phyloP scores from a whole-genome alignment of 768 basidiomycete genomes.

The Hericium rajendrae region DNA sequence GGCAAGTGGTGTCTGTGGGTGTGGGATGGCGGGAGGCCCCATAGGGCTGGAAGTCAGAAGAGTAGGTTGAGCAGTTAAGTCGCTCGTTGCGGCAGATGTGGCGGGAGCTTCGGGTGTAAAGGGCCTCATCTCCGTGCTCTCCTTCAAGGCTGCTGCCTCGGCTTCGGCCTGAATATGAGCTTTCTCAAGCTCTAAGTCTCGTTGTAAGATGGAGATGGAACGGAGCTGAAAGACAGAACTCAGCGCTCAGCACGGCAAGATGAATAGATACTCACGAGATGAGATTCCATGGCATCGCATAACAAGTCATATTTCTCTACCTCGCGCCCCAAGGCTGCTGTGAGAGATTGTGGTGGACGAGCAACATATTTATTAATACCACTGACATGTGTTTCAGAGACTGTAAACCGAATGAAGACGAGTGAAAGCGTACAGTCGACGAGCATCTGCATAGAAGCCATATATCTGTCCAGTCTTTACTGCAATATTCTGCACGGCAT shows the following conservation, averaged over 20 bases:
- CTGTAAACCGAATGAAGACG: not conserved
- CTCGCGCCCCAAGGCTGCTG: constrained; percentile 57
- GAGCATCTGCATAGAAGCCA: constrained; percentile 55
- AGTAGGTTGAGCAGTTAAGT: not conserved
- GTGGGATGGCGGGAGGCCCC: not conserved
- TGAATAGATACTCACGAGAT: constrained; percentile 34
- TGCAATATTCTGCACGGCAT: constrained; percentile 39
- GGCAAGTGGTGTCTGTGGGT: constrained; percentile 24
- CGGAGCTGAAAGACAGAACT: constrained; percentile 37
- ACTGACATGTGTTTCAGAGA: constrained; percentile 23
- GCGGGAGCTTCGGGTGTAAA: not conserved
- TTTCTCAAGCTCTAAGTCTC: constrained; percentile 48
- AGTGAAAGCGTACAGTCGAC: constrained; percentile 44
- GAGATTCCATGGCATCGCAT: constrained; percentile 68
- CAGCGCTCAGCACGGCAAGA: constrained; percentile 15
- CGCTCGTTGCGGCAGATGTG: not conserved
- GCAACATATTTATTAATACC: constrained; percentile 48
- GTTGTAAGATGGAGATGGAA: constrained; percentile 61
- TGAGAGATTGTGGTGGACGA: constrained; percentile 56
- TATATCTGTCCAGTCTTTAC: constrained; percentile 67
- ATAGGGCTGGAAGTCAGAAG: not conserved
- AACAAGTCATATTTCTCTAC: constrained; percentile 74
- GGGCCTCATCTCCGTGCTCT: constrained; percentile 2
- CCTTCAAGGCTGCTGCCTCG: constrained; percentile 25
- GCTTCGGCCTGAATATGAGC: constrained; percentile 23